Evolutionary conservation across 768 basidiomycete genomes (phyloP), one percentile per base, ranked within the genome.

Genomic region (Pulveroboletus sp.): DNA sequence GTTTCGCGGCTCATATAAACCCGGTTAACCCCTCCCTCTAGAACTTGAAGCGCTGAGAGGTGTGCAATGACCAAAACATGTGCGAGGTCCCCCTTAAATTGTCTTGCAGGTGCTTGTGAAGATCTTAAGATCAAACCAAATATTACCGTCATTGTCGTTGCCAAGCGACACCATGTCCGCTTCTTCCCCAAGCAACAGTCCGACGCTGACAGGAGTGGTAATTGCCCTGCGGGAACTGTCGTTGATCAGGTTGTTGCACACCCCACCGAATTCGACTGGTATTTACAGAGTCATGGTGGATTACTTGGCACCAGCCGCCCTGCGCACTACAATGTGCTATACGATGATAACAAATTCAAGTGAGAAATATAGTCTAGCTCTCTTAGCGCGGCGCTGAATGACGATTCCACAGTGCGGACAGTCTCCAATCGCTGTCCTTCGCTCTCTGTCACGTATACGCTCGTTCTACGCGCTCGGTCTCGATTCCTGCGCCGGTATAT

Each of bases 401-500:
- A 35, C 36, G 29, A 8, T 43, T 45, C 32, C 45, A 10, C 50
- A 86, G 82, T 23, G 74, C 83, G 14, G 83, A 88, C 59, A 76
- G 79, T 14, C 66, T 92, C 35, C 90, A 92, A 56, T 75, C 77
- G 0, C 63, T 83, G 4, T 82, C 88, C 0, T 91, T 86, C 45
- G 83, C 87, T 0, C 71, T 93, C 0, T 89, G 87, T 59, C 87
- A 93, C 40, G 82, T 89, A 0, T 92, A 89, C 55, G 86, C 88
- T 1, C 78, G 88, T 3, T 81, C 86, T 10, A 89, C 87, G 4
- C 81, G 88, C 20, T 86, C 86, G 0, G 88, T 89, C 1, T 89
- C 88, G 0, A 89, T 89, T 43, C 88, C 88, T 0, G 88, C 87
- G 0, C 88, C 88, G 0, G 86, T 89, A 0, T 89, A 89, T 56